Evolutionary conservation across 108 stramenopile species (phyloP), one percentile per base, ranked within the genome.

Genomic region (Bacterosira constricta): DNA sequence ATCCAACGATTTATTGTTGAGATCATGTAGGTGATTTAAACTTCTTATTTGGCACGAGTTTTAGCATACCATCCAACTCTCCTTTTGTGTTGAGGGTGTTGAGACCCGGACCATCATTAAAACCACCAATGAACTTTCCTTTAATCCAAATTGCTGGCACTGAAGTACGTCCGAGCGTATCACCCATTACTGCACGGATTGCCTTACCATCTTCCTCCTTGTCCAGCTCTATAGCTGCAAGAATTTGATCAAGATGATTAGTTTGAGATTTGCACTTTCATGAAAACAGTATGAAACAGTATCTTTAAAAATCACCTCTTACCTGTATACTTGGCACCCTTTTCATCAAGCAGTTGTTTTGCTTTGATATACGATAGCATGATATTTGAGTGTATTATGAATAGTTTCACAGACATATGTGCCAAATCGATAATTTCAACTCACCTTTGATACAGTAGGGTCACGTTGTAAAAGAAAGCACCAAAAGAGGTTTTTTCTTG

Each of bases 131-230:
- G 47, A 90, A 97, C 44, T 84, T 54, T 25, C 83, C 83, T 3
- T 65, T 70, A 59, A 97, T 94, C 71, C 94, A 97, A 66, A 97
- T 88, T 18, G 94, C 90, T 1, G 96, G 96, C n/a, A 97, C 96
- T n/a, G 87, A 87, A 20, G 96, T 94, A 7, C 94, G 73, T 8
- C 93, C 96, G 6, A 92, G 53, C 3, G 83, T 42, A n/a, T 89
- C 83, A 3, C 73, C 86, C 81, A 97, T 80, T 73, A 92, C 96
- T 15, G 90, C 93, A 8, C 96, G 87, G 52, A 95, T 85, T 3
- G 93, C 93, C 47, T 77, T 79, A 15, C 90, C 88, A 21, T 85
- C 84, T 4, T 72, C 64, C 38, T 81, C 81, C 50, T 80, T 73
- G 55, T 93, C 89, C 34, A 97, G 59, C 66, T 93, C 93, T 30